Percentiles rank a stretch among this genome's conserved stretches.
phyloP scores from a whole-genome alignment of 2,329 filamentous ascomycete genomes.

The Diaporthe nobilis region DNA sequence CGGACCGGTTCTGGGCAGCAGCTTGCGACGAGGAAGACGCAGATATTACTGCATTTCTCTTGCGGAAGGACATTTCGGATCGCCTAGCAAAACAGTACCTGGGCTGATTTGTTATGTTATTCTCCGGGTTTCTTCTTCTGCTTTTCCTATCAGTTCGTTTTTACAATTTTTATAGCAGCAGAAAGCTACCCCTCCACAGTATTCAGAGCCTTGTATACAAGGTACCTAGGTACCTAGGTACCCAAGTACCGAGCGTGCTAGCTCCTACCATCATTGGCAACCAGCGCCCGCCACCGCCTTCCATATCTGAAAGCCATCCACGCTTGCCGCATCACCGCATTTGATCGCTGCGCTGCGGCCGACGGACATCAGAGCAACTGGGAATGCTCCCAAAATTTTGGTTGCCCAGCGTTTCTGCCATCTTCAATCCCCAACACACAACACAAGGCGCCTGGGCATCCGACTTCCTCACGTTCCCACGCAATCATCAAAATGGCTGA shows the following conservation, averaged over 20 bases:
- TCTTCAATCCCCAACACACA: not conserved
- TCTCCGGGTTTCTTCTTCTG: constrained; percentile 11
- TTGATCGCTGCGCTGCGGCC: not conserved
- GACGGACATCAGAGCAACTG: not conserved
- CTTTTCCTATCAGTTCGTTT: not conserved
- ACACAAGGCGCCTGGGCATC: not conserved
- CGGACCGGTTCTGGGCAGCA: constrained; percentile 47
- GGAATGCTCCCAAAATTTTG: constrained; percentile 21
- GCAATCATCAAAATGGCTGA: constrained; percentile 55
- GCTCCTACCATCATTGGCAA: constrained; percentile 12
- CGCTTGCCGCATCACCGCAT: constrained; percentile 9
- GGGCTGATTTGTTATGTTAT: not conserved
- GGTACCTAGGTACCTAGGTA: constrained; percentile 26
- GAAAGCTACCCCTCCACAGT: constrained; percentile 41
- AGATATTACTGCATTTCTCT: constrained; percentile 68
- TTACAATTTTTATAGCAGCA: not conserved
- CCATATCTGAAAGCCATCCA: too few relatives aligned
- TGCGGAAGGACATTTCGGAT: constrained; percentile 68
- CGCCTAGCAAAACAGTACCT: not conserved
- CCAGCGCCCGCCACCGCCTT: not conserved
- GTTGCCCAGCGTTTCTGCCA: not conserved
- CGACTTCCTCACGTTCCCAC: not conserved
- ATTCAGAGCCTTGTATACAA: not conserved
- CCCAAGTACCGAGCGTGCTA: not conserved
- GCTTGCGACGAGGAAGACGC: constrained; percentile 50